Conservation (phyloP, 1,284 basidiomycete species). For the Apiotrichum laibachii region DNA sequence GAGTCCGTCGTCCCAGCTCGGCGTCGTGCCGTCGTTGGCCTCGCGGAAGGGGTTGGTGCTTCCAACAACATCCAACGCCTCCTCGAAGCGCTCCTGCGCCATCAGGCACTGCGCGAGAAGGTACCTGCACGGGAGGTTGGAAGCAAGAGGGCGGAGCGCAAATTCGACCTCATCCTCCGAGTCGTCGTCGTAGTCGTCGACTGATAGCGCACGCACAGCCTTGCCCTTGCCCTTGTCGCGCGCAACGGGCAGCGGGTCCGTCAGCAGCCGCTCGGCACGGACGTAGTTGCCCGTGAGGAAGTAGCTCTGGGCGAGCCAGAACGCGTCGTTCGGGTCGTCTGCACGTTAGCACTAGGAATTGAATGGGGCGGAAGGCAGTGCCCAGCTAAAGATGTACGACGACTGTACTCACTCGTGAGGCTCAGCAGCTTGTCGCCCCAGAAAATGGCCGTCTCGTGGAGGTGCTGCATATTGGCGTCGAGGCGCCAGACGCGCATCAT, state of each 20-base stretch:
- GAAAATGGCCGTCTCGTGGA: conserved; percentile 95
- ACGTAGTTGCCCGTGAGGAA: conserved; percentile 94
- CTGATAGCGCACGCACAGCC: neutral
- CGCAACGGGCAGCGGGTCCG: conserved; percentile 59
- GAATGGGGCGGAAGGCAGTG: neutral
- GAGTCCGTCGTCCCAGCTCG: conserved; percentile 62
- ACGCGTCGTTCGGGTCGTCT: conserved; percentile 92
- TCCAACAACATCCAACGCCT: conserved; percentile 90
- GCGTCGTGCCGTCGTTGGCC: neutral
- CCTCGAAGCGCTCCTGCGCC: conserved; percentile 86
- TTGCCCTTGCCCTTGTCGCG: conserved; percentile 22
- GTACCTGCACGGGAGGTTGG: conserved; percentile 88
- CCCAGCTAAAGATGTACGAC: too few relatives aligned
- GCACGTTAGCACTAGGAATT: neutral
- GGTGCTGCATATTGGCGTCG: conserved; percentile 95
- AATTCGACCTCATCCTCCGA: neutral
- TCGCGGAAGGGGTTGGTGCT: conserved; percentile 78
- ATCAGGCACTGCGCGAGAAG: conserved; percentile 93
- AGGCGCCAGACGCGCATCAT: conserved; percentile 96
- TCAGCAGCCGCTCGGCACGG: conserved; percentile 86
- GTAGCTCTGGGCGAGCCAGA: conserved; percentile 97
- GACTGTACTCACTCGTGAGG: conserved; percentile 77
- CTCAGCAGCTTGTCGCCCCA: conserved; percentile 96
- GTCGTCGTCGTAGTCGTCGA: conserved; percentile 9
- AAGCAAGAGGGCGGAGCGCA: conserved; percentile 65